Conservation (phyloP, 179 eudicot genomes). For the Dionaea muscipula region DNA sequence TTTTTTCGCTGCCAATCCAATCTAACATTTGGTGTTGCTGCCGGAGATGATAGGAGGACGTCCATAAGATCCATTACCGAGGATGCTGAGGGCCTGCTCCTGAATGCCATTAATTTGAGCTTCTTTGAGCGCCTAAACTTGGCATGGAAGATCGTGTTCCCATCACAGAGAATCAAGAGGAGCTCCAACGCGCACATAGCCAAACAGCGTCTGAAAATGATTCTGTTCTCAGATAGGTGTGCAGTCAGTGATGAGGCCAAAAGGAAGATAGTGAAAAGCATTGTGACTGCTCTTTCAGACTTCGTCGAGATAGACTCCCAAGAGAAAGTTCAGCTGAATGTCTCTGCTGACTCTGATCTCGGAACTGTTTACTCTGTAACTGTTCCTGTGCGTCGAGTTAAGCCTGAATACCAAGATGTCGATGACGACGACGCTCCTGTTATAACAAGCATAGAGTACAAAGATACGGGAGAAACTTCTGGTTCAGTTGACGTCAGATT, state of each 20-base stretch:
- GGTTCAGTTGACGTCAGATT: constrained; percentile 87
- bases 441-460: constrained; percentile 70
- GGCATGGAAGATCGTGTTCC: constrained; percentile 91
- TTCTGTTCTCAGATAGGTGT: constrained; percentile 88
- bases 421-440: constrained; percentile 45
- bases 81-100: constrained; percentile 61
- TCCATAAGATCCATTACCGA: constrained; percentile 48
- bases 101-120: constrained; percentile 64
- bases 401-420: constrained; percentile 62
- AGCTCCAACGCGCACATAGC: constrained; percentile 78
- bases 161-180: constrained; percentile 34
- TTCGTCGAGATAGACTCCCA: constrained; percentile 90
- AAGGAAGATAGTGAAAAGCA: constrained; percentile 68
- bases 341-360: constrained; percentile 62
- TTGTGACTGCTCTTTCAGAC: constrained; percentile 74
- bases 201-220: constrained; percentile 90
- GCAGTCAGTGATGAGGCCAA: constrained; percentile 94
- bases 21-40: constrained; percentile 32
- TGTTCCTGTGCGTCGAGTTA: constrained; percentile 90
- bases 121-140: constrained; percentile 75
- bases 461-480: constrained; percentile 61
- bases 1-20: constrained; percentile 51
- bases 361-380: constrained; percentile 97
- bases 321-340: constrained; percentile 74
- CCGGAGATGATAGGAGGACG: constrained; percentile 34